Evolutionary conservation across 352 stramenopile species (phyloP).

Genomic region (Globisporangium spinosum): DNA sequence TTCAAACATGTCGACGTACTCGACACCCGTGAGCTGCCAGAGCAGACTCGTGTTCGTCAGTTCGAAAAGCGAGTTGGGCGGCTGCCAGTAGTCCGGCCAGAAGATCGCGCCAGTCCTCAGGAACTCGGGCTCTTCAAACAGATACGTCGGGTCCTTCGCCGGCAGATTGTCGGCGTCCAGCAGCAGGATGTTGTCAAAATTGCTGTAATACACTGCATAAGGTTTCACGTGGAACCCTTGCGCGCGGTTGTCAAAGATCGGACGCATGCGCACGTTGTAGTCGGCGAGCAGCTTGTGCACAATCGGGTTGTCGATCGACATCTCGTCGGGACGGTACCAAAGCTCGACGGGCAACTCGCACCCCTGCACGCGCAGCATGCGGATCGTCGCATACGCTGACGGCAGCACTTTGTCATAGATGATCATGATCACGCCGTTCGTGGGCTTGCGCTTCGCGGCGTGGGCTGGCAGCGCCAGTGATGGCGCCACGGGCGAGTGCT

Average conservation of each 20-base stretch:
- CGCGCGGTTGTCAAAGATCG: constrained; percentile 73
- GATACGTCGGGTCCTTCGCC: constrained; percentile 74
- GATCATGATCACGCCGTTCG: constrained; percentile 81
- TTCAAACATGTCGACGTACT: constrained; percentile 80
- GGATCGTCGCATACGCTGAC: constrained; percentile 74
- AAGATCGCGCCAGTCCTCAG: constrained; percentile 74
- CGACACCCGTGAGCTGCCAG: constrained; percentile 72
- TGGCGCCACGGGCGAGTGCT: constrained; percentile 63
- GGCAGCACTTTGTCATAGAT: constrained; percentile 82
- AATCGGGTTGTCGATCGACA: constrained; percentile 80
- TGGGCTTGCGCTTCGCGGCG: constrained; percentile 42
- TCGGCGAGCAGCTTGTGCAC: constrained; percentile 61
- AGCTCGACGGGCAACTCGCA: constrained; percentile 79
- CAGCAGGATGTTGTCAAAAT: constrained; percentile 81
- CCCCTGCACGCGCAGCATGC: constrained; percentile 69
- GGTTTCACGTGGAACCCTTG: constrained; percentile 82
- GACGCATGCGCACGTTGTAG: constrained; percentile 73
- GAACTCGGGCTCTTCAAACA: constrained; percentile 82
- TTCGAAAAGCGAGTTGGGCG: constrained; percentile 78
- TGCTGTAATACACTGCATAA: constrained; percentile 84
- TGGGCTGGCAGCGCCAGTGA: constrained; percentile 57
- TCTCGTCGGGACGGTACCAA: constrained; percentile 85
- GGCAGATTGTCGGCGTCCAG: constrained; percentile 83
- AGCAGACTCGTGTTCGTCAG: constrained; percentile 68
- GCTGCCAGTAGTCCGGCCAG: constrained; percentile 85